Conservation (phyloP, 257 asterid species). For the Catharanthus roseus region DNA sequence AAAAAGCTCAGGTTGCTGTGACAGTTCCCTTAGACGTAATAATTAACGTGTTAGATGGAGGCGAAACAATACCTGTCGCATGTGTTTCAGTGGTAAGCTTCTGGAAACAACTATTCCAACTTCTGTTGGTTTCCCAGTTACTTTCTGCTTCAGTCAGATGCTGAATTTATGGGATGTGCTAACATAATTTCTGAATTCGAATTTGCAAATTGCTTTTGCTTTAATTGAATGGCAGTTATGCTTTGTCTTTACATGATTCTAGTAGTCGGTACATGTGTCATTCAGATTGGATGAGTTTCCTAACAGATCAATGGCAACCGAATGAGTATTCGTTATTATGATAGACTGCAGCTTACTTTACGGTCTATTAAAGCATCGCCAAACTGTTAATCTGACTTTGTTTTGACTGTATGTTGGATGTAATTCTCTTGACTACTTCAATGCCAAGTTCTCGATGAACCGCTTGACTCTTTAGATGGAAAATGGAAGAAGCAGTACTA, state of each 20-base stretch:
- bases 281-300: not conserved
- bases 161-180: not conserved
- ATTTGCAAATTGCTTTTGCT: not conserved
- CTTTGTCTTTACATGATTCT: not conserved
- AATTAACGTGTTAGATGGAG: slow-evolving; percentile 57
- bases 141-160: too few relatives aligned
- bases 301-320: not conserved
- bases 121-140: not conserved
- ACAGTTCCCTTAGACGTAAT: slow-evolving; percentile 51
- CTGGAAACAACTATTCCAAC: not conserved
- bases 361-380: not conserved
- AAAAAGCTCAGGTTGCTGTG: slow-evolving; percentile 37
- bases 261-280: not conserved
- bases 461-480: not conserved
- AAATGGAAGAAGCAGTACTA: not conserved
- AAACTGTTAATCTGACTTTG: not conserved
- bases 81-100: slow-evolving; percentile 72
- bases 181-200: not conserved
- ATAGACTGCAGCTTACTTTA: not conserved
- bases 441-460: not conserved
- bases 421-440: not conserved
- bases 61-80: slow-evolving; percentile 56
- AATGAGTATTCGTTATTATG: not conserved
- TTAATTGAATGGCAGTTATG: not conserved
- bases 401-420: not conserved